Evolutionary conservation across 345 rosid genomes (phyloP), one percentile per base, ranked within the genome.

Genomic region (Citrus medica): DNA sequence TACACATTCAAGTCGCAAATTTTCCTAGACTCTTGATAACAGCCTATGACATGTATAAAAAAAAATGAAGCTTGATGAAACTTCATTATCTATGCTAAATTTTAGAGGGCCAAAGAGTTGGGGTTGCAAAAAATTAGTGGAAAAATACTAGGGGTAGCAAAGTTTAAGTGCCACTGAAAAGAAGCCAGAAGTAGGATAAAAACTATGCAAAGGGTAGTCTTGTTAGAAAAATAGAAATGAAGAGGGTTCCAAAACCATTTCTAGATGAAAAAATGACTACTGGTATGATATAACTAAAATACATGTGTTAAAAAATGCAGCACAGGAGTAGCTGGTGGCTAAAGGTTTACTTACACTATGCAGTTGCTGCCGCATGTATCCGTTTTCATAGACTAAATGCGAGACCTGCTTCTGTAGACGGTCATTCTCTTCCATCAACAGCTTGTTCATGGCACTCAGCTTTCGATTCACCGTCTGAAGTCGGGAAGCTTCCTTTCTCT

Each of bases 391-490:
- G 72, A 95, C 98, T 86, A 95, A 86, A 40, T 95, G 95, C 0
- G 99, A 95, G 71, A 95, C 98, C 89, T 95, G 99, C 90, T 95
- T 95, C 90, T 95, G 99, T 77, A 95, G 75, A 53, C 99, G 91
- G 78, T 95, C 99, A 82, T 95, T 95, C 90, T 95, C 99, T 88
- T 95, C 99, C 98, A 95, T 92, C 85, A 95, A 82, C 82, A 95
- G 89, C 84, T 95, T 95, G 83, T 95, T 95, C 98, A 95, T 92
- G 33, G 99, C 96, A 84, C 81, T 73, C 74, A 95, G 91, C 88
- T 95, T 95, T 79, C 93, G 85, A 82, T 95, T 95, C 68, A 95
- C 99, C 0, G 93, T 89, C 79, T 92, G 97, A 68, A 95, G 98
- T 27, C 96, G 95, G 33, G 92, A 93, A 38, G 98, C 86, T 87